Evolutionary conservation across 371 early-diverging fungal genomes (phyloP), one percentile per base, ranked within the genome.

Genomic region (Mucor mucedo): DNA sequence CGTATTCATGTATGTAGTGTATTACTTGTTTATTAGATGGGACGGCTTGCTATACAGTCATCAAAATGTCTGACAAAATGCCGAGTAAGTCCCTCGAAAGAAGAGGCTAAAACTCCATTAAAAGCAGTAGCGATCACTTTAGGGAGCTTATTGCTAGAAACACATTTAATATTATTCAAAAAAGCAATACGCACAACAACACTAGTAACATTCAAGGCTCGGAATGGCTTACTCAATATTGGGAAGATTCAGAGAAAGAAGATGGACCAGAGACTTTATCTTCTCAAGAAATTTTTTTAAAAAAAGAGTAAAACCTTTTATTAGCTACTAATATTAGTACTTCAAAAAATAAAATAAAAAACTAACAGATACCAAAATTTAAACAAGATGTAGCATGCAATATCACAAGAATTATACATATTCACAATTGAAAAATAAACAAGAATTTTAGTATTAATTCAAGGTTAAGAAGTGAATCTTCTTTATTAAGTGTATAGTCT

Each of bases 201-300:
- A 58, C 58, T 45, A 64, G 64, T 52, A 57, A 53, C 53, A 64
- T 56, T 42, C 52, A 55, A 62, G 48, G 56, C 28, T 56, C 63
- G 41, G 63, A 55, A 63, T 63, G 63, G 63, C 56, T 63, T 55
- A 61, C 54, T 45, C 61, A 63, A 55, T 62, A 62, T 35, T 62
- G 55, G 49, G 62, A 62, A 55, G 56, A 55, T 48, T 63, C 55
- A 56, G 56, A 56, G 56, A 30, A 63, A 55, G 63, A 63, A 63
- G 50, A 56, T 56, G 50, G 29, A 49, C 42, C 55, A 56, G 56
- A 63, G 40, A 56, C 63, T 50, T 56, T 56, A 55, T 56, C 38
- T 14, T 62, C 62, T 28, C 47, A 56, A 62, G 56, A 62, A 55
- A 62, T 55, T 29, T 49, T 56, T 62, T 48, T 62, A n/a, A 40